Evolutionary conservation across 805 yeast species (phyloP), one percentile per base, ranked within the genome.

Genomic region (Lipomyces sp.): DNA sequence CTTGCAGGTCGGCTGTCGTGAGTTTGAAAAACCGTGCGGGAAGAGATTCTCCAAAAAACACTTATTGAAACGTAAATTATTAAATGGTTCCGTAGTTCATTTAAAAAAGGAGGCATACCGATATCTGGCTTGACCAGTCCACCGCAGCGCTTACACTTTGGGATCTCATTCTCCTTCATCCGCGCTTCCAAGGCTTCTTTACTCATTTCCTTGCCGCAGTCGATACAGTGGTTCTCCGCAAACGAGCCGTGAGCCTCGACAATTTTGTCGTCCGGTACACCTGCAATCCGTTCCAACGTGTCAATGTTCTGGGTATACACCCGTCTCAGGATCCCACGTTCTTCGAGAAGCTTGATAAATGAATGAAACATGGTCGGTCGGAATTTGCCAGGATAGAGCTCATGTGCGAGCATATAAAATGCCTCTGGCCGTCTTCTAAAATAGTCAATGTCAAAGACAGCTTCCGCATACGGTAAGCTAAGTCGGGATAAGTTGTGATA

Each of bases 191-290:
- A 54, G 30, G 64, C 69, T 18, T 67, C 75, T 24, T 62, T 71
- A 29, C 83, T 76, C 85, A 87, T 88, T 62, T 79, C 87, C 35
- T 77, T 75, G 1, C 77, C 66, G 78, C 99, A 94, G 29, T 89
- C 86, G 57, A 92, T 88, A 75, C 99, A 94, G 71, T 89, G 95
- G 72, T 89, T 90, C 1, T 75, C 77, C 0, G 95, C 96, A 82
- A 94, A 94, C 1, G 97, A 90, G 0, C 99, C 99, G 77, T 94
- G 98, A 0, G 98, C 98, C 74, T 92, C 97, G 0, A 94, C 88
- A 1, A 94, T 81, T 66, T 78, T 81, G 13, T 87, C 86, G 24
- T 80, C 86, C 0, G 80, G 74, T 1, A 94, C 84, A 0, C 97
- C 97, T 0, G 97, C 95, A 24, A 89, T 80, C 71, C 96, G 82